Percentiles rank a stretch among this genome's conserved stretches.
Evolutionary conservation across 2,329 filamentous ascomycete genomes (phyloP).

Genomic region (Microdochium trichocladiopsis): DNA sequence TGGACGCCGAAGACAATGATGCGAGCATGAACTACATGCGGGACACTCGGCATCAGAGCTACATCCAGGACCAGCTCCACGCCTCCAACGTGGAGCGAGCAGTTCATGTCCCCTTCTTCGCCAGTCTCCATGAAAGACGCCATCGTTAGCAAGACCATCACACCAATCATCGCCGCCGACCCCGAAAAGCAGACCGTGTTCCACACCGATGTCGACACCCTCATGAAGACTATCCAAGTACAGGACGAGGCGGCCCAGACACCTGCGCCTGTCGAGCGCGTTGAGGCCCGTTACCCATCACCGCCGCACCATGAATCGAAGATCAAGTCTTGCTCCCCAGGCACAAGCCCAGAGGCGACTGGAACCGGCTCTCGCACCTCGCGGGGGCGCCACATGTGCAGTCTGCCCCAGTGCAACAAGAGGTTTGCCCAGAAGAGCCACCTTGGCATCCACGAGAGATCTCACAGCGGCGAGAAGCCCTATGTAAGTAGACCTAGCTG

Average conservation of each 20-base stretch:
- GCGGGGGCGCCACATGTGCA: conserved; percentile 68
- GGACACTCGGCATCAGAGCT: conserved; percentile 9
- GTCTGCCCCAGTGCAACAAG: conserved; percentile 67
- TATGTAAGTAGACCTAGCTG: conserved; percentile 55
- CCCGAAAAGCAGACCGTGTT: conserved; percentile 53
- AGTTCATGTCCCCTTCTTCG: conserved; percentile 9
- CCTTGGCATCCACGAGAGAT: conserved; percentile 79
- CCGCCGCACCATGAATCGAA: conserved; percentile 13
- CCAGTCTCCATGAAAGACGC: conserved; percentile 6
- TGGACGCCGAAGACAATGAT: conserved; percentile 21
- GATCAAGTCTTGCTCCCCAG: too few relatives aligned
- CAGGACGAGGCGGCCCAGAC: conserved; percentile 30
- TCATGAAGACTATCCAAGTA: conserved; percentile 84
- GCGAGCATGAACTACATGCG: conserved; percentile 7
- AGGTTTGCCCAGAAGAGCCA: conserved; percentile 89
- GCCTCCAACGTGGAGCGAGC: conserved; percentile 27
- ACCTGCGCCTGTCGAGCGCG: conserved; percentile 14
- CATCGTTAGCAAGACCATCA: conserved; percentile 29
- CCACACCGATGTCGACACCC: conserved; percentile 74
- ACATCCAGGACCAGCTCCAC: conserved; percentile 24
- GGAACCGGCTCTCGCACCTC: conserved; percentile 2
- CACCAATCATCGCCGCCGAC: conserved; percentile 36
- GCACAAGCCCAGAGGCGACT: neutral
- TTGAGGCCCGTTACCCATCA: conserved; percentile 22
- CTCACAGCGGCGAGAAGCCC: conserved; percentile 85